Base-by-base conservation (phyloP, 2,329 filamentous ascomycete genomes). In the Stemphylium beticola region DNA sequence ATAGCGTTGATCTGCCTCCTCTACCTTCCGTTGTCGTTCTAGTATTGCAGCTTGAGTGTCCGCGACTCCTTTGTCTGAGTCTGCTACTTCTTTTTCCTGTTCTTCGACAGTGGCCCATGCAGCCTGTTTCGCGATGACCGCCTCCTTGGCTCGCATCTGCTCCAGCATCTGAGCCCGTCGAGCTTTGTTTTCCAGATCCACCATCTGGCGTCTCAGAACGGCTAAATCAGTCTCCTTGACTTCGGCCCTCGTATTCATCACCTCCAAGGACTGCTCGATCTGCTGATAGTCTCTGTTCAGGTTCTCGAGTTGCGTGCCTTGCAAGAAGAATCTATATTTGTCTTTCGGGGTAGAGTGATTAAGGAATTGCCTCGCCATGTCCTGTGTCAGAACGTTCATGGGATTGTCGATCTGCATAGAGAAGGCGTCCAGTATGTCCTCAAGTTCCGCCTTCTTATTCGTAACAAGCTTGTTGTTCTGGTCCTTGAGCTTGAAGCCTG, bases 321-420 rank as follows among this genome's bases (percentile, higher is more conserved):
- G 92, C 56, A 96, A 85, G 71, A 99, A 99, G 69, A 97, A 97
- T 64, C 91, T 95, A 81, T 98, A 99, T 73, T 99, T 99, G 56
- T 93, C 87, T 3, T 85, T 79, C 0, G 92, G 85, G 2, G 87
- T 90, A 11, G 95, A 93, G 32, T 88, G 85, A 69, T 93, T 96
- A 38, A 99, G 83, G 67, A 99, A 99, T 54, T 96, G 90, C 10
- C 95, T 87, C 10, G 95, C 95, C 75, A 93, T 92, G 72, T 99
- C 95, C 74, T 99, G 95, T 0, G 93, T 96, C 15, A 99, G 82
- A 6, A 98, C 90, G 55, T 96, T 98, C 79, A 99, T 88, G 0
- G 95, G 95, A 65, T 99, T 99, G 71, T 98, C 93, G 53, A 99
- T 92, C 73, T 98, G 93, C 37, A 99, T 81, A 37, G 89, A 91